phyloP scores from a whole-genome alignment of 371 early-diverging fungal species.

The Apophysomyces elegans region DNA sequence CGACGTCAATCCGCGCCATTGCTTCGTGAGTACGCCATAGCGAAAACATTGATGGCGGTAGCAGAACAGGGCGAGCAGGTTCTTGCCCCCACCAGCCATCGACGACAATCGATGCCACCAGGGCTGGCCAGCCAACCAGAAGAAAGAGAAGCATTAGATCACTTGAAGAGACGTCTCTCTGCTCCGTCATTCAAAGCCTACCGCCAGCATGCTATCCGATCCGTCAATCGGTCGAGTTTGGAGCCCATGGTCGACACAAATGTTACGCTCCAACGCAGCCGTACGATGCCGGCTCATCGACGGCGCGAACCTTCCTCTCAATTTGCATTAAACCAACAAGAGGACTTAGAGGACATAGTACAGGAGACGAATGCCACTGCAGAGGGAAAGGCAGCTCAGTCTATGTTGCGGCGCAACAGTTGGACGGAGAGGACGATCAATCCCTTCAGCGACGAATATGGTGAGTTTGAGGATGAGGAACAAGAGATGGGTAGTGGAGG shows the following conservation, averaged over 20 bases:
- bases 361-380: not conserved
- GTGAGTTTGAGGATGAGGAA: too few species aligned
- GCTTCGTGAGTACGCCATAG: not conserved
- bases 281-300: not conserved
- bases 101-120: not conserved
- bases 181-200: not conserved
- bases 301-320: too few species aligned
- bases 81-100: not conserved
- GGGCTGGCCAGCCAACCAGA: too few species aligned
- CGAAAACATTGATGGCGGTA: not conserved
- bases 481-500: too few species aligned
- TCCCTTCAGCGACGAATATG: conserved; percentile 2
- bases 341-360: not conserved
- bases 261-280: not conserved
- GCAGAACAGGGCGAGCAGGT: not conserved
- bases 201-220: not conserved
- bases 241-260: not conserved
- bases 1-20: not conserved
- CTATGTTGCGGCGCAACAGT: too few species aligned
- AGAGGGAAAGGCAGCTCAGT: not conserved
- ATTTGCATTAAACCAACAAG: too few species aligned
- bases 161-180: not conserved
- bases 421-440: not conserved
- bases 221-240: not conserved
- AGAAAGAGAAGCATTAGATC: too few species aligned